Evolutionary conservation across 1,284 basidiomycete genomes (phyloP), one percentile per base, ranked within the genome.

Genomic region (Melanopsichium pennsylvanicum): DNA sequence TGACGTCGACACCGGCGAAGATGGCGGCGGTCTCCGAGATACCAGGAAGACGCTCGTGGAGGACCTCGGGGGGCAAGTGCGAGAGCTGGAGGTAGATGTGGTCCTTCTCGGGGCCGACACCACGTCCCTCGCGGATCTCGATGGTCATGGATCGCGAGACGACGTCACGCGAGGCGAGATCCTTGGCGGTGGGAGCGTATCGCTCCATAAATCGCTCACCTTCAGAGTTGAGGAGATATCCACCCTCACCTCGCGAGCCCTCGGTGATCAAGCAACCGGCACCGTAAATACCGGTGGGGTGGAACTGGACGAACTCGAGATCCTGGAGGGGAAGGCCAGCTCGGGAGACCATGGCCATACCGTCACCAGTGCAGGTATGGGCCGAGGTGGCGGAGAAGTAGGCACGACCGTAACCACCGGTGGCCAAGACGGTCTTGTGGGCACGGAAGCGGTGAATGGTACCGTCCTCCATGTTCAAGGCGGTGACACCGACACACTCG

Each of bases 141-240:
- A 98, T 87, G 46, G 96, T 99, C 95, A 98, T 98, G 58, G 92
- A 95, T 77, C 96, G 92, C 55, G 96, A 98, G 43, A 98, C 96
- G 81, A 99, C 96, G 82, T 99, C 96, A 83, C 96, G 93, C 50
- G 96, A 98, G 36, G 96, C 96, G 71, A 99, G 88, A 86, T 99
- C 96, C 86, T 98, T 98, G 70, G 96, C 96, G 45, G 95, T 97
- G 16, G 96, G 96, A 1, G 96, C 96, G 82, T 97, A 79, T 83
- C 95, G 92, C 84, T 98, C 95, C 96, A 99, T 99, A 86, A 99
- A 99, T 68, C 96, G 91, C 84, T 99, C 96, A 82, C 96, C 96
- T 85, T 97, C 91, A 10, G 93, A 93, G 86, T 99, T 98, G 82
- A 99, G 86, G 72, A 99, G 86, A 84, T 98, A 98, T 74, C 96